Base-by-base conservation (phyloP, 768 basidiomycete species). In the Pleurotus citrinopileatus region DNA sequence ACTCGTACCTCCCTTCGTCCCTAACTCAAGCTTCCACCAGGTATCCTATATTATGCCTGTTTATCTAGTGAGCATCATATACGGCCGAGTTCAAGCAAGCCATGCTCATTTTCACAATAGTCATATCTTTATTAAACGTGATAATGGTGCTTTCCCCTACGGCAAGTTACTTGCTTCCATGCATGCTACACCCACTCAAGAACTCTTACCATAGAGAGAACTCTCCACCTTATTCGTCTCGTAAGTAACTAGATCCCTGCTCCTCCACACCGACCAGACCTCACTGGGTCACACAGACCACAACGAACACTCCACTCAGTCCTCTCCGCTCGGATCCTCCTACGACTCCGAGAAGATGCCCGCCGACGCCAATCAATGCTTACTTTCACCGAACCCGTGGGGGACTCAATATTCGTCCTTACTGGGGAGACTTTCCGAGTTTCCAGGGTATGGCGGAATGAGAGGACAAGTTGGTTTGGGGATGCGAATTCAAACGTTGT, bases 281-380 rank as follows among this genome's bases (percentile, higher is more conserved):
- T n/a, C n/a, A n/a, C n/a, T n/a, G n/a, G n/a, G n/a, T n/a, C n/a
- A n/a, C n/a, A n/a, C n/a, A n/a, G 53, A 13, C 43, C 43, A 9
- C 53, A 54, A 19, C 42, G 40, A 3, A 22, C 26, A 12, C 40
- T 54, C 12, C 53, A 54, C 22, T 34, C 37, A 4, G 32, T 54
- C 32, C 29, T 54, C 43, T 54, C 53, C 22, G 26, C 53, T 13
- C 36, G 53, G 8, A 36, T 54, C 25, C 22, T 54, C 25, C 53
- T 47, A 8, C 45, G 45, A n/a, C 45, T 47, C 8, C 45, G 45
- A 5, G 45, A 27, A 47, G 45, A 47, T 29, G 45, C 28, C 13
- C n/a, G 12, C 4, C 26, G 29, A 19, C 26, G 45, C 25, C 15
- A 28, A 8, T 13, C 25, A 15, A 2, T 19, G 1, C 13, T 19